A percentile compares a stretch with the other conserved stretches of the same genome.
phyloP scores from a whole-genome alignment of 73 alveolate species.

The Tetrahymena thermophila region DNA sequence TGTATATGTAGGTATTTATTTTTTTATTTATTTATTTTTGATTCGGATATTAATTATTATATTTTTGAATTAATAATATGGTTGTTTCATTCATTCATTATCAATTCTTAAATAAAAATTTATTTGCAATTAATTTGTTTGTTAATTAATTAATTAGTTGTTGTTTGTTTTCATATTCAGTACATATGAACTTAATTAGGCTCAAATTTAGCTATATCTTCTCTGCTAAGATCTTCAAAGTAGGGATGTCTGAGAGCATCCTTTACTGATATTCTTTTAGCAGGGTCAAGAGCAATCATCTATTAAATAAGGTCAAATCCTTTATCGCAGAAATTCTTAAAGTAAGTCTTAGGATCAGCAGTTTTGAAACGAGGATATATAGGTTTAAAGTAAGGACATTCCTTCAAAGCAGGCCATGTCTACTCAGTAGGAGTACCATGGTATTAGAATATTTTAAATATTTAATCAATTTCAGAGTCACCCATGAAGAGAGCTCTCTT shows the following conservation, averaged over 20 bases:
- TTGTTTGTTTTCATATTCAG: not conserved
- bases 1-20: not conserved
- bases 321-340: slow-evolving; percentile 49
- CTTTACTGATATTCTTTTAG: slow-evolving; percentile 84
- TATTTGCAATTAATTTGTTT: not conserved
- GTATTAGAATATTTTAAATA: slow-evolving; percentile 70
- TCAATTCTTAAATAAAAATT: not conserved
- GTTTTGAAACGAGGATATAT: slow-evolving; percentile 73
- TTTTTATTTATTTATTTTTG: not conserved
- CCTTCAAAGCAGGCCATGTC: slow-evolving; percentile 54
- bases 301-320: slow-evolving; percentile 76
- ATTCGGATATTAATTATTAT: not conserved
- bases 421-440: slow-evolving; percentile 88
- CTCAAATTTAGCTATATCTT: slow-evolving; percentile 21
- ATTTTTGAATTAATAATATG: not conserved
- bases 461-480: slow-evolving; percentile 84
- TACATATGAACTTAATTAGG: slow-evolving; percentile 2
- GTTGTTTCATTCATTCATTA: not conserved
- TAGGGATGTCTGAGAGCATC: slow-evolving; percentile 89
- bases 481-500: slow-evolving; percentile 88
- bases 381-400: slow-evolving; percentile 72
- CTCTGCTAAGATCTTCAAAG: slow-evolving; percentile 73
- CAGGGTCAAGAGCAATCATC: slow-evolving; percentile 87
- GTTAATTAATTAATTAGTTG: not conserved
- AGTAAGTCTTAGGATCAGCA: slow-evolving; percentile 40